phyloP scores from a whole-genome alignment of 257 asterid species.

The Eustoma russellianum region DNA sequence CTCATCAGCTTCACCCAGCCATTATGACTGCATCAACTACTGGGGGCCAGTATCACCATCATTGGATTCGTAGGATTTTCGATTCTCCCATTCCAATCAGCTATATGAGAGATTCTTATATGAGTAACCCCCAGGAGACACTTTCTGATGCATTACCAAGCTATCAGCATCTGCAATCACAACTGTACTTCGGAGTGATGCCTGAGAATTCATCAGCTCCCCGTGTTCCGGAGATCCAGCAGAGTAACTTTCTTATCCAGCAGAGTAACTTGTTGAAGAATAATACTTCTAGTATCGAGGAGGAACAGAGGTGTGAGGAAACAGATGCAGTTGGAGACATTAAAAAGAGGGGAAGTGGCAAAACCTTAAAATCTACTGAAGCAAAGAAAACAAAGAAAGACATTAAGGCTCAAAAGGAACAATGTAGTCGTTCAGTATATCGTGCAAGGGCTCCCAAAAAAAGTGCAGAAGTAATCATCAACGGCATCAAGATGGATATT shows the following conservation, averaged over 20 bases:
- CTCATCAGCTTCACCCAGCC: constrained; percentile 27
- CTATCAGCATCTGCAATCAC: constrained; percentile 31
- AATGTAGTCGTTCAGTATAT: constrained; percentile 25
- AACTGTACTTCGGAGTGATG: constrained; percentile 35
- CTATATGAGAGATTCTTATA: constrained; percentile 20
- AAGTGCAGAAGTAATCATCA: constrained; percentile 59
- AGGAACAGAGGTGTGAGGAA: constrained; percentile 36
- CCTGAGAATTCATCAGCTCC: constrained; percentile 50
- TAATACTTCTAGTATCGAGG: constrained; percentile 22
- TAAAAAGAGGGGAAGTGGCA: constrained; percentile 54
- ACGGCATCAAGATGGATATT: constrained; percentile 65
- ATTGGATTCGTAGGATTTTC: constrained; percentile 46
- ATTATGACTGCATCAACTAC: constrained; percentile 43
- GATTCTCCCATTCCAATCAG: constrained; percentile 37
- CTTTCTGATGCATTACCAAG: constrained; percentile 29
- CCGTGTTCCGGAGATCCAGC: constrained; percentile 38
- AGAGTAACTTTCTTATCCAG: too few species aligned
- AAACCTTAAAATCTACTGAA: constrained; percentile 55
- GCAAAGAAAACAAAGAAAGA: constrained; percentile 33
- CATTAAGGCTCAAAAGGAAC: too few species aligned
- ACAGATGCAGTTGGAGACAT: constrained; percentile 27
- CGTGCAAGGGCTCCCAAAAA: constrained; percentile 69
- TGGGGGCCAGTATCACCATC: constrained; percentile 59
- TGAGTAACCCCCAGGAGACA: constrained; percentile 49
- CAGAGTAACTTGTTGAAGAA: constrained; percentile 25